Evolutionary conservation across 768 basidiomycete species (phyloP).

Genomic region (Flagelloscypha sp.): DNA sequence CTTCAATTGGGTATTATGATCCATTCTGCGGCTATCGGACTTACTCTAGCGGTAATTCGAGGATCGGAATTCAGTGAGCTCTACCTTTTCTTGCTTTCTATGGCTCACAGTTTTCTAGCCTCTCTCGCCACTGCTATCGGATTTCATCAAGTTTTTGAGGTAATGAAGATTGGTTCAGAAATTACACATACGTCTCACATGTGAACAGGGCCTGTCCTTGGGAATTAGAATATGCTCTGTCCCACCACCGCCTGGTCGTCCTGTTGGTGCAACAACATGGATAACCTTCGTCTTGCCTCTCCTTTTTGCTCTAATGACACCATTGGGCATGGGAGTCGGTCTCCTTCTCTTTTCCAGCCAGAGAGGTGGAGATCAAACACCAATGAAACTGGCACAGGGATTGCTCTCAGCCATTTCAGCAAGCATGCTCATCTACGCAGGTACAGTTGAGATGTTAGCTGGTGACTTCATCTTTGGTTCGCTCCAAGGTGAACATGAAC

Average conservation of each 20-base stretch:
- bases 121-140: slow-evolving; percentile 66
- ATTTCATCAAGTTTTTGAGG: slow-evolving; percentile 83
- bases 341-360: slow-evolving; percentile 42
- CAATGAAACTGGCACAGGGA: slow-evolving; percentile 55
- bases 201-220: no score
- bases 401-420: slow-evolving; percentile 77
- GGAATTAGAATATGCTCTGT: background rate
- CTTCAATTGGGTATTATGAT: slow-evolving; percentile 83
- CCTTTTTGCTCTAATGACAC: slow-evolving; percentile 69
- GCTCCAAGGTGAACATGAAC: slow-evolving; percentile 29
- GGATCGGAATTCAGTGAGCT: slow-evolving; percentile 65
- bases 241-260: background rate
- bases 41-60: slow-evolving; percentile 64
- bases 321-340: slow-evolving; percentile 57
- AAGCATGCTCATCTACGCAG: slow-evolving; percentile 77
- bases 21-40: slow-evolving; percentile 71
- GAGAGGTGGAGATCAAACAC: no score
- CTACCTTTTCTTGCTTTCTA: background rate
- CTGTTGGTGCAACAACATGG: slow-evolving; percentile 15
- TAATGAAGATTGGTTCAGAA: slow-evolving; percentile 20
- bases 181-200: background rate
- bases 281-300: slow-evolving; percentile 48
- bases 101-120: slow-evolving; percentile 28
- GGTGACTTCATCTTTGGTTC: slow-evolving; percentile 79
- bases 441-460: slow-evolving; percentile 81